Evolutionary conservation across 169 alveolate genomes (phyloP).

Genomic region (Plasmodium yoelii): DNA sequence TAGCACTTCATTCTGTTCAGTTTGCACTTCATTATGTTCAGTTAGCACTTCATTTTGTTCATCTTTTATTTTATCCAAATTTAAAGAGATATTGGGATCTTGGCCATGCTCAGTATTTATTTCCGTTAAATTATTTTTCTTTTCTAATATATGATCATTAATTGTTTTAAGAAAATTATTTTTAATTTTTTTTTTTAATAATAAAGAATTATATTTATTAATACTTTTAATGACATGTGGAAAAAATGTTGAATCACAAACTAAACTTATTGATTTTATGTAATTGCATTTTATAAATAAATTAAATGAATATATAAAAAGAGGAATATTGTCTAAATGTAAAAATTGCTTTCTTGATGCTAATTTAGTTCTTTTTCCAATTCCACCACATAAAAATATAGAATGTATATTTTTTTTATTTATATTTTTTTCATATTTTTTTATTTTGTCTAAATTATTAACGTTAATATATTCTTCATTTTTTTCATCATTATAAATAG

Average conservation of each 20-base stretch:
- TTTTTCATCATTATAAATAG: neutral
- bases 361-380: slow-evolving; percentile 50
- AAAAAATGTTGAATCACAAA: slow-evolving; percentile 32
- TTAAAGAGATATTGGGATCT: neutral
- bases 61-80: no score
- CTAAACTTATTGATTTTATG: slow-evolving; percentile 33
- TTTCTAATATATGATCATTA: no score
- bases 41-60: neutral
- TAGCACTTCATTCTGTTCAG: neutral
- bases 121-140: no score
- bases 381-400: slow-evolving; percentile 68
- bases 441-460: neutral
- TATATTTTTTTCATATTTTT: slow-evolving; percentile 36
- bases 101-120: no score
- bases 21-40: neutral
- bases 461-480: neutral
- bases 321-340: slow-evolving; percentile 37
- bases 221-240: neutral
- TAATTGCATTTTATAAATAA: slow-evolving; percentile 42
- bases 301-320: slow-evolving; percentile 64
- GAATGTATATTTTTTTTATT: slow-evolving; percentile 41
- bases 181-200: slow-evolving; percentile 16
- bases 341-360: slow-evolving; percentile 26
- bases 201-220: slow-evolving; percentile 4
- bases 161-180: slow-evolving; percentile 1